A percentile compares a stretch with the other conserved stretches of the same genome.
Evolutionary conservation across 179 eudicot genomes (phyloP).

Genomic region (Patellifolia procumbens): DNA sequence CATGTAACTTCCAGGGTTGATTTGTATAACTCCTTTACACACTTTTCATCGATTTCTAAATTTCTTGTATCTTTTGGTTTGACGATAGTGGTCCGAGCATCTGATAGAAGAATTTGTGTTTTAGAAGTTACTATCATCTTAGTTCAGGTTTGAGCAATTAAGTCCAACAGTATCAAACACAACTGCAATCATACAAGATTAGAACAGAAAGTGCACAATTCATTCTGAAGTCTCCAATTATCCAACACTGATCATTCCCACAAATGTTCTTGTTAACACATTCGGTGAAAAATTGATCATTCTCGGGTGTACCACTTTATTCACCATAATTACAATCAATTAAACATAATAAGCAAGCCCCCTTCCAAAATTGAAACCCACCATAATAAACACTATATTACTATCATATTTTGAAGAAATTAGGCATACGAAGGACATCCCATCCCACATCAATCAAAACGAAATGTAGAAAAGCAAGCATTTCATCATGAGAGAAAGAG

Average conservation of each 20-base stretch:
- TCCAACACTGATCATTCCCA: not conserved
- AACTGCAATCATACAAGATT: not conserved
- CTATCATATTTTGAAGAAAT: not conserved
- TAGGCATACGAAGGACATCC: not conserved
- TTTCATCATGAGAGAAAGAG: not conserved
- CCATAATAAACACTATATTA: constrained; percentile 2
- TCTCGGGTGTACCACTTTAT: no score
- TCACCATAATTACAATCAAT: not conserved
- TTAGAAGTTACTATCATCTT: not conserved
- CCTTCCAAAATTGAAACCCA: not conserved
- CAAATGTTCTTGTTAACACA: not conserved
- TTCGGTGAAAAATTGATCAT: not conserved
- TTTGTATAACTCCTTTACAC: no score
- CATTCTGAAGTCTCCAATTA: no score
- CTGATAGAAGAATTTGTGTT: no score
- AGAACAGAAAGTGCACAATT: not conserved
- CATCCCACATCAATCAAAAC: no score
- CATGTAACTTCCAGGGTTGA: no score
- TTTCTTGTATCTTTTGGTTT: no score
- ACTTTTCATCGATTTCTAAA: no score
- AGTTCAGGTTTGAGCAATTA: not conserved
- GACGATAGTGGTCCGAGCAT: no score
- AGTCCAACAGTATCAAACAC: not conserved
- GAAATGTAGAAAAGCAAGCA: no score
- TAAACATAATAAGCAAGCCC: not conserved